Percentiles rank a stretch among this genome's conserved stretches.
Evolutionary conservation across 805 yeast genomes (phyloP).

Genomic region (Ogataea methylovora): DNA sequence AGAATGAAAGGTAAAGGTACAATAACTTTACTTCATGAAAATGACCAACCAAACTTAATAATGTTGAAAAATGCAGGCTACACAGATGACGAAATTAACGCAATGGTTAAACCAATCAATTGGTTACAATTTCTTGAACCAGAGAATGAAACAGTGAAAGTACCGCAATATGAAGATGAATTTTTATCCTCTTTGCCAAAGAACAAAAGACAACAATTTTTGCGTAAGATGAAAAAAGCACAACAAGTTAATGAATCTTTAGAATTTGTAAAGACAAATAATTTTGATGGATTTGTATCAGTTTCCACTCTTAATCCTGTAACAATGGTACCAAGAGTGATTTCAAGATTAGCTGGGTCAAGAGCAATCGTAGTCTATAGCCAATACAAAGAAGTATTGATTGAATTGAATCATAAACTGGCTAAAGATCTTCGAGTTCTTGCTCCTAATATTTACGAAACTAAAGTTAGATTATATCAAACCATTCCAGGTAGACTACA

Average conservation of each 20-base stretch:
- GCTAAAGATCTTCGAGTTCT: slow-evolving; percentile 61
- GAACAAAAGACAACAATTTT: slow-evolving; percentile 57
- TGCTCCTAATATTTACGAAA: slow-evolving; percentile 78
- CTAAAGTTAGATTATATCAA: slow-evolving; percentile 81
- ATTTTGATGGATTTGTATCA: slow-evolving; percentile 69
- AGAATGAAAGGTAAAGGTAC: slow-evolving; percentile 76
- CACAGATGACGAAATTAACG: slow-evolving; percentile 40
- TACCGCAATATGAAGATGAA: slow-evolving; percentile 38
- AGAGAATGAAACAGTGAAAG: slow-evolving; percentile 41
- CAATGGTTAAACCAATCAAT: slow-evolving; percentile 62
- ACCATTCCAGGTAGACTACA: slow-evolving; percentile 91
- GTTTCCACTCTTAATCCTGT: slow-evolving; percentile 69
- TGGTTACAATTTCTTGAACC: slow-evolving; percentile 82
- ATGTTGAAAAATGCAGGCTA: slow-evolving; percentile 62
- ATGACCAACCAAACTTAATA: slow-evolving; percentile 83
- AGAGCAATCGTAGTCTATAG: slow-evolving; percentile 79
- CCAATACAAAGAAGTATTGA: slow-evolving; percentile 72
- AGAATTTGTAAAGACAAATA: slow-evolving; percentile 39
- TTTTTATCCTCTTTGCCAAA: slow-evolving; percentile 51
- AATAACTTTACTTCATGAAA: slow-evolving; percentile 76
- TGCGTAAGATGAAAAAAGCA: slow-evolving; percentile 54
- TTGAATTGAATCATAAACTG: slow-evolving; percentile 66
- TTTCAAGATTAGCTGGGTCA: slow-evolving; percentile 72
- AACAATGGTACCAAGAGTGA: slow-evolving; percentile 50
- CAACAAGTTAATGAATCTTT: slow-evolving; percentile 41